Conservation (phyloP, 1,284 basidiomycete species). For the Moesziomyces parantarcticus region DNA sequence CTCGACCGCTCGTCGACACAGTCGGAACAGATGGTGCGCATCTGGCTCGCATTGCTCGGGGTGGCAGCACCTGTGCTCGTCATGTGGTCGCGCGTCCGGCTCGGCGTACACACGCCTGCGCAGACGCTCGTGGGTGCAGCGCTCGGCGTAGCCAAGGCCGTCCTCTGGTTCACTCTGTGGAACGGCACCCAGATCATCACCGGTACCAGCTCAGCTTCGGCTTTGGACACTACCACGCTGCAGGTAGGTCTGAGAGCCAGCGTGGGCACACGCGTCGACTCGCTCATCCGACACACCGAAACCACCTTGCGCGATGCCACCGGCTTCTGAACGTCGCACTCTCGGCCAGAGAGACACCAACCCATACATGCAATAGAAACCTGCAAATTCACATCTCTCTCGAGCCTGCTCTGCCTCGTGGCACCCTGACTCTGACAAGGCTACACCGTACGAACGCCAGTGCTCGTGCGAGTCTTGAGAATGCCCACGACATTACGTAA, state of each 20-base stretch:
- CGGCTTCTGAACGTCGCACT: not conserved
- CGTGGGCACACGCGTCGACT: conserved; percentile 19
- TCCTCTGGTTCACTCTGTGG: conserved; percentile 44
- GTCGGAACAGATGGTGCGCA: conserved; percentile 21
- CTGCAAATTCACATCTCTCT: too few species aligned
- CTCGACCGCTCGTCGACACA: conserved; percentile 1
- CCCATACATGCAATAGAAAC: too few species aligned
- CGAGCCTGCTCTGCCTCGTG: too few species aligned
- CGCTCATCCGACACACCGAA: conserved; percentile 20
- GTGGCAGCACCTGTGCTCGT: conserved; percentile 33
- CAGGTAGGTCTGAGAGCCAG: conserved; percentile 12
- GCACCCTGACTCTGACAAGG: too few species aligned
- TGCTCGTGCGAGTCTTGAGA: too few species aligned
- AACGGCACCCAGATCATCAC: conserved; percentile 26
- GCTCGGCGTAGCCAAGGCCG: conserved; percentile 39
- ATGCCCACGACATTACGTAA: too few species aligned
- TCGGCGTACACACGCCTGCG: conserved; percentile 45
- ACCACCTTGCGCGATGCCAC: conserved; percentile 4
- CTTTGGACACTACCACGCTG: not conserved
- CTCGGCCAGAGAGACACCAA: too few species aligned
- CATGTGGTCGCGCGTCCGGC: conserved; percentile 52
- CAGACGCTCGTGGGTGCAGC: conserved; percentile 42
- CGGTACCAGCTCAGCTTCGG: not conserved
- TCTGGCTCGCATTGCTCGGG: conserved; percentile 31
- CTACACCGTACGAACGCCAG: too few species aligned